Evolutionary conservation across 805 yeast genomes (phyloP), one percentile per base, ranked within the genome.

Genomic region (Yamadazyma insecticola): DNA sequence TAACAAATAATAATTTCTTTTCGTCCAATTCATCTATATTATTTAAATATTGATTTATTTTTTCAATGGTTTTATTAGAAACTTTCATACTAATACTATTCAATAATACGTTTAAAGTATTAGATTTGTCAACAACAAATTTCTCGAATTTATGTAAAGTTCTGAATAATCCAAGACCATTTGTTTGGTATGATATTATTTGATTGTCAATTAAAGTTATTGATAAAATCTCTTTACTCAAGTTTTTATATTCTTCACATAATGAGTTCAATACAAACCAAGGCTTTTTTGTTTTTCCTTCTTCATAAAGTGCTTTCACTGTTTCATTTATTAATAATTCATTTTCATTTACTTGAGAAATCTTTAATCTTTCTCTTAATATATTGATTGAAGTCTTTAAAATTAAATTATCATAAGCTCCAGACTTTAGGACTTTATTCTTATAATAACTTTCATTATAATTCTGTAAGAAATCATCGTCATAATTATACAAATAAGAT

Each of bases 181-280:
- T 60, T 2, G 53, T 51, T 38, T 62, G 60, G 13, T 52, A 37
- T 2, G 54, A 35, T 10, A 59, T 35, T 6, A 54, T 30, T 12
- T 42, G 32, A 6, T 37, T 32, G 12, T 39, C 35, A 6, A 38
- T 24, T 8, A 41, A 21, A n/a, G 57, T 55, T 1, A 82, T 47
- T 1, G 77, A 60, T 22, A 85, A 62, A 0, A 81, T 67, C 45
- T 84, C 92, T 36, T 70, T 67, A 13, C 76, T 64, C 28, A 70
- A 67, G 36, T 72, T 80, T 36, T 70, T 72, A 32, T 83, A 64
- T 46, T 88, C 96, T 34, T 72, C 74, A 49, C 95, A 80, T 16
- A 88, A 62, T 2, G 84, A 68, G 36, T 78, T 81, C 35, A 89
- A 71, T 37, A 80, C 76, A 20, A 72, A 62, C 83, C 95, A 79